Evolutionary conservation across 169 alveolate species (phyloP), one percentile per base, ranked within the genome.

Genomic region (Plasmodium reichenowi): DNA sequence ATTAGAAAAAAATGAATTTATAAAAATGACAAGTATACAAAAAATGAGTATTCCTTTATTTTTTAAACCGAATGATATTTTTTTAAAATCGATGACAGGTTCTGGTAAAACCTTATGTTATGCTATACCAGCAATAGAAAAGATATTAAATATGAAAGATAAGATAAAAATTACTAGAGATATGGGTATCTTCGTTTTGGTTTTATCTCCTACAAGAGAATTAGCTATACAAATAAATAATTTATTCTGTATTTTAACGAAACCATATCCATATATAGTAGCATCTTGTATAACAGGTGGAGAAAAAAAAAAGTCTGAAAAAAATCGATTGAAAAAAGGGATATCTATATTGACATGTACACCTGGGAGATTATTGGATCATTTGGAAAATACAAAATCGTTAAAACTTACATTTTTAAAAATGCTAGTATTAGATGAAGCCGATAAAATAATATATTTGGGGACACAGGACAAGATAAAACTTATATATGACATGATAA

Each of bases 331-430:
- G 45, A 94, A 97, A 70, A 95, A 95, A 75, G 98, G 98, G 0
- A 97, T 99, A 26, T 98, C 99, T 85, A 90, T 98, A 12, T 90
- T 98, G 48, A 95, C 98, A 12, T 98, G 98, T 29, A 99, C 99
- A 32, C 99, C 99, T 6, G 99, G 99, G 12, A 95, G 99, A 74
- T 86, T 99, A 54, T 63, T 98, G 6, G 99, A 99, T 89, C 98
- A 97, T 76, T 91, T 98, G 60, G 94, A 95, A 67, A 95, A 96
- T 74, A 96, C 99, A 17, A 88, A 96, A 64, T 96, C 98, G 48
- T 97, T 98, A 88, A 95, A 95, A 29, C 93, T 94, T 66, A 85
- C 94, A 54, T 97, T 97, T 45, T 78, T 93, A 32, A 89, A 85
- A 50, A 68, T 92, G 71, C 72, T 97, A 43, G 97, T 99, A 5